Evolutionary conservation across 768 basidiomycete genomes (phyloP), one percentile per base, ranked within the genome.

Genomic region (Amanita pallidorosea): DNA sequence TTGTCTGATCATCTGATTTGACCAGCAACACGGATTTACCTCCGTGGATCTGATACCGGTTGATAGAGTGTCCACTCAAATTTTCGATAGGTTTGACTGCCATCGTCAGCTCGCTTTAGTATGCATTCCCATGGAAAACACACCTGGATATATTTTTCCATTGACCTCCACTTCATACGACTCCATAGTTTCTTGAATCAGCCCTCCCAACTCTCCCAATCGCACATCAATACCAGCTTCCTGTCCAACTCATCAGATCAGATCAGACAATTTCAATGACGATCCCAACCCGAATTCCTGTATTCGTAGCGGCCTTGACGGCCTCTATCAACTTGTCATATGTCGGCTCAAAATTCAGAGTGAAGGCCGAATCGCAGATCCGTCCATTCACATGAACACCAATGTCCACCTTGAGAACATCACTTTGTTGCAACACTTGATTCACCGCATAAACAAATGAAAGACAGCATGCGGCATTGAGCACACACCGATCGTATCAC

Each of bases 121-220:
- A 22, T 6, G 23, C 43, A 18, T 18, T 38, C 17, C 48, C 49
- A 41, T 43, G 11, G 55, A 40, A 41, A 45, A 58, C 70, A 33
- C 34, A 92, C 92, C 90, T 45, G 85, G 91, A 56, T 82, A 73
- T 7, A 83, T 74, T 59, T 91, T 90, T 20, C 89, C 85, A 12
- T 79, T 77, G n/a, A 94, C 79, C 60, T 92, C 90, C 9, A 99
- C 95, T 63, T 98, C 96, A 60, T 97, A 97, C 1, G 88, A 91
- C 62, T 97, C 93, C 96, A 99, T 99, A 2, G 92, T 94, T 64
- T 99, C 96, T 65, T 99, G 95, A 49, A 98, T 94, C 46, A 78
- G 77, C 0, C 81, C 92, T 2, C 83, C 96, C 29, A 99, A 75
- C 63, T 98, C 95, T 49, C 92, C 93, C 47, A 98, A 75, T 47